These are phyloP conservation scores for Saccharomycopsis sp. DNA, from an alignment of 805 yeast species.

Conservation along the genomic window DNA sequence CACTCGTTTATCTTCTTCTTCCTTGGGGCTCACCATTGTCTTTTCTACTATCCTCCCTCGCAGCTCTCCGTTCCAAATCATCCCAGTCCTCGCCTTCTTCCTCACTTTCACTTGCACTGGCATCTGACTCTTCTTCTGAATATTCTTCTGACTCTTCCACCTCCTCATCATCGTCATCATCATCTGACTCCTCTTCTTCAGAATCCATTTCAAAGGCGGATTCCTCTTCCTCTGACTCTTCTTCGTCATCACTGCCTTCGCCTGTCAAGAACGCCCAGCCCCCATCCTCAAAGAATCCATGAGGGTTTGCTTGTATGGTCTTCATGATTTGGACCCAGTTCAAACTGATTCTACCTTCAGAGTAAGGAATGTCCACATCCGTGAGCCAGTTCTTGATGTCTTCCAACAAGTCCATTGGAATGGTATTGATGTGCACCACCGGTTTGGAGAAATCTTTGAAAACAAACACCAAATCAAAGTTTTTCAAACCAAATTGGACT, in stretches of 20 bases:
- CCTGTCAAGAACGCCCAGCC: conserved; percentile 95
- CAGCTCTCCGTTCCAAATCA: conserved; percentile 51
- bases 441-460: conserved; percentile 85
- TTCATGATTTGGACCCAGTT: conserved; percentile 96
- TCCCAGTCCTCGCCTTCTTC: conserved; percentile 41
- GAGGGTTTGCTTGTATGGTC: conserved; percentile 85
- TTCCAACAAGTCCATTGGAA: conserved; percentile 86
- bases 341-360: conserved; percentile 92
- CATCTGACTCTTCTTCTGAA: conserved; percentile 31
- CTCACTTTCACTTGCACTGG: conserved; percentile 27
- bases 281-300: conserved; percentile 86
- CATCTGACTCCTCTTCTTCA: conserved; percentile 54
- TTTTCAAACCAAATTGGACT: conserved; percentile 93
- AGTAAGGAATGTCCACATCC: conserved; percentile 92
- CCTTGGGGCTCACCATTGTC: conserved; percentile 25
- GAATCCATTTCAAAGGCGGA: conserved; percentile 52
- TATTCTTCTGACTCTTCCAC: conserved; percentile 35
- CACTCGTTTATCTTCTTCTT: neutral
- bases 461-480: conserved; percentile 93
- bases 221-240: conserved; percentile 64
- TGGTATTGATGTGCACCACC: conserved; percentile 87
- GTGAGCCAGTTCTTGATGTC: conserved; percentile 94
- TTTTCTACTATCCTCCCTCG: conserved; percentile 32
- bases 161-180: conserved; percentile 57
- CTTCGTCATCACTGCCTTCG: conserved; percentile 70